Percentiles rank a stretch among this genome's conserved stretches.
These are phyloP conservation scores for Epichloe brachyelytri DNA, from an alignment of 2,329 filamentous ascomycete genomes.

Conservation along the genomic window DNA sequence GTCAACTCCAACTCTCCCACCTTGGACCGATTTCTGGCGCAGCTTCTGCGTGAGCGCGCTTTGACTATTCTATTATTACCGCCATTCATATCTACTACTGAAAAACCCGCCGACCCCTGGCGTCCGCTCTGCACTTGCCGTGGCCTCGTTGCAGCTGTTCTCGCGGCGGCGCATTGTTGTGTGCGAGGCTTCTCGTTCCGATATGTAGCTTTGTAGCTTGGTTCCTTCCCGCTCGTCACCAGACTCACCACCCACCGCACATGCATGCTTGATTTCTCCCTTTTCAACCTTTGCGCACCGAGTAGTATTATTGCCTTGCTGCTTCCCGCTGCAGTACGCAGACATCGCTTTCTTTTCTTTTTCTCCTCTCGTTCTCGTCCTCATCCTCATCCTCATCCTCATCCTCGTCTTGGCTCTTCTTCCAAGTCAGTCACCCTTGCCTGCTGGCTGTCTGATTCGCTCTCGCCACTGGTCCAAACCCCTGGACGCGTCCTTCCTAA, in stretches of 20 bases:
- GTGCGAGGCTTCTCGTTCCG: too few species aligned
- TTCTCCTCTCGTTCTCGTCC: not conserved
- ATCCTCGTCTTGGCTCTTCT: not conserved
- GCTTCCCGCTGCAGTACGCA: not conserved
- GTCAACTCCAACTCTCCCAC: too few species aligned
- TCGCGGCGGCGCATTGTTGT: too few species aligned
- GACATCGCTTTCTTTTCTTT: not conserved
- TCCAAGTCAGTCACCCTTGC: not conserved
- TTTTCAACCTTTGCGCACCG: not conserved
- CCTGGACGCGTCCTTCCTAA: not conserved
- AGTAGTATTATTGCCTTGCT: not conserved
- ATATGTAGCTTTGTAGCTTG: not conserved
- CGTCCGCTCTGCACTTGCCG: too few species aligned
- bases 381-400: too few species aligned
- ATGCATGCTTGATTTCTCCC: not conserved
- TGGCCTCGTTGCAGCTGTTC: too few species aligned
- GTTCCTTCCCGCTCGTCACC: constrained; percentile 2
- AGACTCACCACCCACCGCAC: not conserved
- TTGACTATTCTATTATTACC: not conserved
- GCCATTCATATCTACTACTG: not conserved
- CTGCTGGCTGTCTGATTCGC: not conserved
- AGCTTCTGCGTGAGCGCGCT: not conserved
- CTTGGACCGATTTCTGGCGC: not conserved
- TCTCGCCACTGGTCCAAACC: not conserved
- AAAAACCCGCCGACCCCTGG: constrained; percentile 1